These are phyloP conservation scores for Agaricus blazei DNA, from an alignment of 768 basidiomycete species.

Conservation along the genomic window DNA sequence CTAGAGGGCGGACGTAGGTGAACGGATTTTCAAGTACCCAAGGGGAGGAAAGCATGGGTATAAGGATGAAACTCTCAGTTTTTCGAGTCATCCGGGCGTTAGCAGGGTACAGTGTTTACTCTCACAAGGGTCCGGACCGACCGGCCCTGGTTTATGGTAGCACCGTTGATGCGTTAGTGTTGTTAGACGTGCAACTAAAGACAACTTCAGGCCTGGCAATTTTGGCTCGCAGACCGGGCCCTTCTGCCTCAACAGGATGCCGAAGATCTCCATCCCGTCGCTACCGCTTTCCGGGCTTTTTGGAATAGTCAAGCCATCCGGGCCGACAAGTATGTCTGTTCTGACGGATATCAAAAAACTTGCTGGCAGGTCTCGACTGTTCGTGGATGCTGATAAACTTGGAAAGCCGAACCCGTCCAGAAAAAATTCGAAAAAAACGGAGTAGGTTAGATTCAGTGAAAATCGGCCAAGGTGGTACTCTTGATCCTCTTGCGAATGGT, in stretches of 20 bases:
- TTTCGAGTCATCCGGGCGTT: neutral
- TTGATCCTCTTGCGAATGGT: constrained; percentile 96
- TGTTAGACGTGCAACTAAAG: too few species aligned
- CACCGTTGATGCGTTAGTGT: too few species aligned
- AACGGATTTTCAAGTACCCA: constrained; percentile 7
- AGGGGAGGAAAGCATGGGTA: constrained; percentile 5
- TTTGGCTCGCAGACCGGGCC: too few species aligned
- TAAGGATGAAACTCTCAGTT: neutral
- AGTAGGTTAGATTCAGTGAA: constrained; percentile 50
- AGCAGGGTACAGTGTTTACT: neutral
- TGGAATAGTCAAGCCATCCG: constrained; percentile 87
- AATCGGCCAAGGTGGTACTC: constrained; percentile 90
- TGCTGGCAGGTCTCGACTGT: constrained; percentile 71
- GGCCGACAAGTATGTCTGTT: constrained; percentile 87
- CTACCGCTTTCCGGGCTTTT: constrained; percentile 80
- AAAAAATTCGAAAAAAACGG: constrained; percentile 35
- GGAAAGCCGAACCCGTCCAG: constrained; percentile 36
- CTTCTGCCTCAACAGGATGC: constrained; percentile 40
- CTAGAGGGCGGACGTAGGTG: constrained; percentile 23
- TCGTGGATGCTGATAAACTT: constrained; percentile 59
- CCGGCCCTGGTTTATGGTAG: too few species aligned
- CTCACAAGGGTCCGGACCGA: neutral
- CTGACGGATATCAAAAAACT: constrained; percentile 83
- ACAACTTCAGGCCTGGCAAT: too few species aligned
- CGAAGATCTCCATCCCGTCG: constrained; percentile 47